Evolutionary conservation across 2,329 filamentous ascomycete genomes (phyloP), one percentile per base, ranked within the genome.

Genomic region (Pseudogymnoascus sp.): DNA sequence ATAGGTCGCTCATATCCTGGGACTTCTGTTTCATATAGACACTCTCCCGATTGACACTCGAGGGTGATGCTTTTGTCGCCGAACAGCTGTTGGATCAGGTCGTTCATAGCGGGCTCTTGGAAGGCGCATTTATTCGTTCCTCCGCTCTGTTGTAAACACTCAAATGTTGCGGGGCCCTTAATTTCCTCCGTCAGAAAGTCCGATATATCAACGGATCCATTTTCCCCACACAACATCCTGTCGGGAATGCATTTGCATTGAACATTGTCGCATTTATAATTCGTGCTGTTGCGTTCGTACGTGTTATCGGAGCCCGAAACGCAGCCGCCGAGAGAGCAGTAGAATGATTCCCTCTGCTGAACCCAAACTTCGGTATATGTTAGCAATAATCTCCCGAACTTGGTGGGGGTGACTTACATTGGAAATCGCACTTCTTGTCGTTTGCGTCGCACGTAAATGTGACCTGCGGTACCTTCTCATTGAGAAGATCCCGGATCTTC

Each of bases 331-430:
- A 99, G 81, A 67, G 89, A 87, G 78, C 96, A 99, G 77, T 96
- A 99, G 80, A 99, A 99, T 1, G 95, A 98, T 77, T 99, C 95
- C 67, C 85, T 82, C 69, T 93, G 85, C 70, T 96, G 93, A 60
- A 99, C 92, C 93, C 95, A 99, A 78, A 99, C 90, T 93, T 57
- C 28, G 51, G 69, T 61, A 36, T 4, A 21, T 65, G 31, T 67
- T 79, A 65, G 62, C 51, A 51, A 41, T 16, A 14, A 6, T 48
- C 61, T 36, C 28, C 19, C 43, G 6, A 16, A 43, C 14, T 11
- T 14, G 41, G 16, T 25, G 5, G 41, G 51, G 25, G 57, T 16
- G 71, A 72, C 88, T 70, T 79, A 92, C 90, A 99, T 77, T 99
- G 95, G 70, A 99, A 99, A 74, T 96, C 95, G 73, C 95, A 99